These are phyloP conservation scores for Celoporthe dispersa DNA, from an alignment of 2,329 filamentous ascomycete species.

Conservation along the genomic window DNA sequence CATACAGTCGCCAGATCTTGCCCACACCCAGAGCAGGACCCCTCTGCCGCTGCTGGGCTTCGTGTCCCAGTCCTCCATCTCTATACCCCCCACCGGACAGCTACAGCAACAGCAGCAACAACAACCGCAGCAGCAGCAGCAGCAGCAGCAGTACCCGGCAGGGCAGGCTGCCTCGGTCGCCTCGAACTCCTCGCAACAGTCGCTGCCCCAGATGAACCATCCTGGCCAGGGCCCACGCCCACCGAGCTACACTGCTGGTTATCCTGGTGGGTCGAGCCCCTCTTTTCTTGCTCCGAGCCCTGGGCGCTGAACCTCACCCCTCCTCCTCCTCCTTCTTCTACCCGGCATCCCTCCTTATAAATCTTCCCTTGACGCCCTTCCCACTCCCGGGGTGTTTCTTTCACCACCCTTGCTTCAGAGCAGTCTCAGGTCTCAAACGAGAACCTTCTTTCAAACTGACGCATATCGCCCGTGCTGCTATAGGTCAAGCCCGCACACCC, in stretches of 20 bases:
- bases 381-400: constrained; percentile 36
- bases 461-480: neutral
- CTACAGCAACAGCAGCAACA: constrained; percentile 33
- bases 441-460: neutral
- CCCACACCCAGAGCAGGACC: constrained; percentile 47
- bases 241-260: constrained; percentile 63
- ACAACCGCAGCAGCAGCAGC: constrained; percentile 35
- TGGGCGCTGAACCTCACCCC: constrained; percentile 10
- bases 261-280: constrained; percentile 30
- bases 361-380: constrained; percentile 46
- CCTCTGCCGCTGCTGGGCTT: constrained; percentile 42
- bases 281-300: constrained; percentile 13
- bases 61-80: constrained; percentile 32
- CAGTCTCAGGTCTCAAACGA: constrained; percentile 54
- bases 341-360: constrained; percentile 21
- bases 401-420: constrained; percentile 48
- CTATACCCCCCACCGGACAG: constrained; percentile 23
- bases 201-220: constrained; percentile 66
- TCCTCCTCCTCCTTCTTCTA: neutral
- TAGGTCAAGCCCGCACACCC: constrained; percentile 57
- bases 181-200: constrained; percentile 52
- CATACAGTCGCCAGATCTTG: constrained; percentile 55
- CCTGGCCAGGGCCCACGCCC: constrained; percentile 63
- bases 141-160: constrained; percentile 36
- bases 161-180: constrained; percentile 50